Conservation (phyloP, 306 rosid genomes). For the Prunus dulcis region DNA sequence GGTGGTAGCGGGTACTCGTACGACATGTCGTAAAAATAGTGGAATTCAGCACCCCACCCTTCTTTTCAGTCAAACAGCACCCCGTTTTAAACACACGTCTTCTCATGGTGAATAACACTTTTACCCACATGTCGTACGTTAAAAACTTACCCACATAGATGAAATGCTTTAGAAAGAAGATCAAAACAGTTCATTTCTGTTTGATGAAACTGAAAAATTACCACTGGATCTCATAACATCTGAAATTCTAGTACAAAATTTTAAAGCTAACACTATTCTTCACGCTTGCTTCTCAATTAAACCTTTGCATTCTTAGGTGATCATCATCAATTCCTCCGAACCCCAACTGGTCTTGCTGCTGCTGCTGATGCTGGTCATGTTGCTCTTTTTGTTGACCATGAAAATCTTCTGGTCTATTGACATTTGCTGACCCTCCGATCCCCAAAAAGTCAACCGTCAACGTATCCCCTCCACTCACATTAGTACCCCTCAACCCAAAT, state of each 20-base stretch:
- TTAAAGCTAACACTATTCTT: not conserved
- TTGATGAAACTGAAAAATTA: not conserved
- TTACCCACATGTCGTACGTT: too few relatives aligned
- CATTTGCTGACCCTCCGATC: conserved; percentile 27
- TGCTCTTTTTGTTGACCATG: conserved; percentile 28
- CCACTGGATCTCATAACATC: not conserved
- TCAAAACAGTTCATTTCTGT: not conserved
- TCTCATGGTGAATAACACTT: too few relatives aligned
- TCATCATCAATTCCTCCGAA: conserved; percentile 40
- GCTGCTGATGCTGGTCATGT: conserved; percentile 7
- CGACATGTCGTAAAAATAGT: not conserved
- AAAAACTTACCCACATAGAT: too few relatives aligned
- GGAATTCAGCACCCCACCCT: too few relatives aligned
- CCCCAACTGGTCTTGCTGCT: conserved; percentile 27
- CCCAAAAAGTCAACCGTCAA: conserved; percentile 82
- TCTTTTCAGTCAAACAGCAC: too few relatives aligned
- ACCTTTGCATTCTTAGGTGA: conserved; percentile 4
- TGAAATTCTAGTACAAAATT: not conserved
- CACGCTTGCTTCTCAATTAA: not conserved
- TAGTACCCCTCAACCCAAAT: conserved; percentile 23
- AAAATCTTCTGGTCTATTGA: conserved; percentile 32
- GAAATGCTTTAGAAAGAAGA: not conserved
- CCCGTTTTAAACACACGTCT: too few relatives aligned
- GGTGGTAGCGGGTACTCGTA: not conserved
- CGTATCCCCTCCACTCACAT: conserved; percentile 41